Conservation (phyloP, 495 filamentous ascomycete species). For the Penicillium psychrofluorescens region DNA sequence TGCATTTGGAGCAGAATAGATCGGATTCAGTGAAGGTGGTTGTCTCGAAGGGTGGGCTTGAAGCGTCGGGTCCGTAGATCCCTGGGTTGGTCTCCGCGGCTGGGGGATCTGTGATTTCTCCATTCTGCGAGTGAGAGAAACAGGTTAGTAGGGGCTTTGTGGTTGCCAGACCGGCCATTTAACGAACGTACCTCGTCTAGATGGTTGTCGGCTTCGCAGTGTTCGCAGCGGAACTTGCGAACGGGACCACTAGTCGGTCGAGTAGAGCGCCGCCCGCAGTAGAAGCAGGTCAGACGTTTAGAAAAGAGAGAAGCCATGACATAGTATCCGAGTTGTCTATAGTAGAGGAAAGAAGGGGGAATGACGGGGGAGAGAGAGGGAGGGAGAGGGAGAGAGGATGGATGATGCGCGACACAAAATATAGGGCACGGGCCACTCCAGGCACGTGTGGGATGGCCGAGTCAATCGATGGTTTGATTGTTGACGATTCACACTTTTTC, state of each 20-base stretch:
- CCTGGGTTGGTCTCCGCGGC: conserved; percentile 37
- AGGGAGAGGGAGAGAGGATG: conserved; percentile 17
- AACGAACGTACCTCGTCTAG: conserved; percentile 52
- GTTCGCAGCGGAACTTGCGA: conserved; percentile 58
- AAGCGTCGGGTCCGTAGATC: conserved; percentile 16
- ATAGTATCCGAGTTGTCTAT: conserved; percentile 7
- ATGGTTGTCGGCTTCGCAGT: conserved; percentile 78
- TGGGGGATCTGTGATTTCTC: conserved; percentile 84
- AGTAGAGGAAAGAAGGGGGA: conserved; percentile 1
- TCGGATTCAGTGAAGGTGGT: conserved; percentile 29
- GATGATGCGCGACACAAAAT: conserved; percentile 15
- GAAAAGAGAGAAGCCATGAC: conserved; percentile 42
- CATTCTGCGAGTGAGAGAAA: conserved; percentile 45
- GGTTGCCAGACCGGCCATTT: conserved; percentile 1
- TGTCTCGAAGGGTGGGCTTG: conserved; percentile 24
- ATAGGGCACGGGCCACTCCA: conserved; percentile 30
- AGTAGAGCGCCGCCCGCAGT: conserved; percentile 59
- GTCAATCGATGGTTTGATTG: conserved; percentile 5
- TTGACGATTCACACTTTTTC: background rate
- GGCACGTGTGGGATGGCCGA: conserved; percentile 15
- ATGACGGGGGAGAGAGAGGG: too few relatives aligned
- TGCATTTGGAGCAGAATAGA: conserved; percentile 72
- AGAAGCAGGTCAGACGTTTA: conserved; percentile 62
- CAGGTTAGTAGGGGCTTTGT: background rate
- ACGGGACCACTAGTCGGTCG: conserved; percentile 43